phyloP scores from a whole-genome alignment of 2,329 filamentous ascomycete species.

The Ciborinia camelliae region DNA sequence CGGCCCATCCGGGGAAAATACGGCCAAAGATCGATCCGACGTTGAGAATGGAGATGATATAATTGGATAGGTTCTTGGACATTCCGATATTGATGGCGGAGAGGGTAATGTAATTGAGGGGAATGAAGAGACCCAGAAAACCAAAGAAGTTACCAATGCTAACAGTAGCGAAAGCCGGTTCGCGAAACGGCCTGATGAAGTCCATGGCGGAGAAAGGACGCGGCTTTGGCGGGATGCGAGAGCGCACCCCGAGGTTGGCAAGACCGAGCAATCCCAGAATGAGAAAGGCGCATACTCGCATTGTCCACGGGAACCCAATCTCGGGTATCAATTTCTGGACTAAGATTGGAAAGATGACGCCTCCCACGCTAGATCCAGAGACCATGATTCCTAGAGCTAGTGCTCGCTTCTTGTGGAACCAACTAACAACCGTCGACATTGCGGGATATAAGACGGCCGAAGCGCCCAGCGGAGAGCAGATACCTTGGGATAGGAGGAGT shows the following conservation, averaged over 20 bases:
- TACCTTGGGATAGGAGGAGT: slow-evolving; percentile 51
- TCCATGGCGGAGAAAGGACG: background rate
- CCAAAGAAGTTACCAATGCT: background rate
- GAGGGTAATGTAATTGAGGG: slow-evolving; percentile 1
- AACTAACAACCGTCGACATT: background rate
- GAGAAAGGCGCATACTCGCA: slow-evolving; percentile 7
- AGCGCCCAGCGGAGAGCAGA: slow-evolving; percentile 41
- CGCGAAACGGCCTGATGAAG: slow-evolving; percentile 4
- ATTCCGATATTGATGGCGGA: background rate
- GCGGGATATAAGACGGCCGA: background rate
- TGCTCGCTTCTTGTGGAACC: background rate
- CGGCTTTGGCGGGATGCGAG: background rate
- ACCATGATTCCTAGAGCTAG: slow-evolving; percentile 3
- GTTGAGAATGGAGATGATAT: slow-evolving; percentile 52
- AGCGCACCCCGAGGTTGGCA: background rate
- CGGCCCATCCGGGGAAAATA: slow-evolving; percentile 49
- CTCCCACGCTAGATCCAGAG: slow-evolving; percentile 4
- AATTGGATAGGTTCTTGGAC: slow-evolving; percentile 41
- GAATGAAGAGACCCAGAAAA: background rate
- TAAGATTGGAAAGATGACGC: slow-evolving; percentile 10
- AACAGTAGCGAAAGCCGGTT: background rate
- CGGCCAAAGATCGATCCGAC: slow-evolving; percentile 29
- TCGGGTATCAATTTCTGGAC: background rate
- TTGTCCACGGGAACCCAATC: slow-evolving; percentile 5
- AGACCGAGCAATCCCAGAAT: background rate